Evolutionary conservation across 352 stramenopile species (phyloP).

Genomic region (Phytophthora hybrid): DNA sequence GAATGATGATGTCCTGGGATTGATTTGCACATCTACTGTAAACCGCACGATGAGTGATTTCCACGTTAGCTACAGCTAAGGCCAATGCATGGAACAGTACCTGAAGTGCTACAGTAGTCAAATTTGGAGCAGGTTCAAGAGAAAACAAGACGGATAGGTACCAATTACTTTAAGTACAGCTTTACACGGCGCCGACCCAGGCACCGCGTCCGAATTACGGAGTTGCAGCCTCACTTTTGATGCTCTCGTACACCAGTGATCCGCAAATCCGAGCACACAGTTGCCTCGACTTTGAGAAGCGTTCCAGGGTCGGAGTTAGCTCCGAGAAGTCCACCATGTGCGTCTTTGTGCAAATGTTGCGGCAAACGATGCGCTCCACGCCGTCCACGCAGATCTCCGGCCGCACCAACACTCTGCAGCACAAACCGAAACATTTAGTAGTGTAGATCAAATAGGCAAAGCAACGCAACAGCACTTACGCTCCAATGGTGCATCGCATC

Average conservation of each 20-base stretch:
- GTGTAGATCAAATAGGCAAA: conserved; percentile 18
- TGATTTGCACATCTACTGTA: conserved; percentile 6
- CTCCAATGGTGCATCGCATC: conserved; percentile 39
- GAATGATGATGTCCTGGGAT: conserved; percentile 7
- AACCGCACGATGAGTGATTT: not conserved
- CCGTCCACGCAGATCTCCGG: conserved; percentile 55
- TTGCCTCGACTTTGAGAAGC: conserved; percentile 47
- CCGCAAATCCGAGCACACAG: conserved; percentile 49
- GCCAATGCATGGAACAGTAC: no score
- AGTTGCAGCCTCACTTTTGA: conserved; percentile 35
- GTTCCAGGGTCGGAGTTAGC: conserved; percentile 36
- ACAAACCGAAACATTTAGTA: not conserved
- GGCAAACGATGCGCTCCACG: conserved; percentile 62
- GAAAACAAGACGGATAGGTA: not conserved
- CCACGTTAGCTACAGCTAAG: no score
- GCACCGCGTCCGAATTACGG: not conserved
- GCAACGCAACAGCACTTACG: conserved; percentile 43
- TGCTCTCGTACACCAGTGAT: conserved; percentile 58
- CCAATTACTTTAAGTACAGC: not conserved
- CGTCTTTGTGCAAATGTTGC: conserved; percentile 69
- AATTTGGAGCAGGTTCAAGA: not conserved
- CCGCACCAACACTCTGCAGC: conserved; percentile 42
- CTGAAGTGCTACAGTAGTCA: not conserved
- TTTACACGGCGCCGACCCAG: not conserved
- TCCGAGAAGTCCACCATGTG: conserved; percentile 27